A percentile compares a stretch with the other conserved stretches of the same genome.
These are phyloP conservation scores for Alternaria viburni DNA, from an alignment of 2,329 filamentous ascomycete genomes.

Conservation along the genomic window DNA sequence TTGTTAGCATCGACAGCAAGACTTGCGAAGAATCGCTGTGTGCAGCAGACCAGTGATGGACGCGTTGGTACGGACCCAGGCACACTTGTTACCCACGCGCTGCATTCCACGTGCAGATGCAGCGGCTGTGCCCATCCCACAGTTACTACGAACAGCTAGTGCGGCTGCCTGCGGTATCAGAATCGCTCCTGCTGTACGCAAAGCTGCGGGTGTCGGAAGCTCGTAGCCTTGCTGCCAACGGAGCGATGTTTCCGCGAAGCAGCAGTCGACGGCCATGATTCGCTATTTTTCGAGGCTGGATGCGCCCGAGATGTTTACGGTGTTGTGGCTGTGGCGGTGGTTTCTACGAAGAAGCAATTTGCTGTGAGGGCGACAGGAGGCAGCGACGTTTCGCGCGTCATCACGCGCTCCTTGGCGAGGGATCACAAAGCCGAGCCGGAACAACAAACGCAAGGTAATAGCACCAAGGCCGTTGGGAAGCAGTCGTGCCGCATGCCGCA, in stretches of 20 bases:
- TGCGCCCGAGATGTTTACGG: neutral
- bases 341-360: neutral
- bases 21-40: neutral
- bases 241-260: neutral
- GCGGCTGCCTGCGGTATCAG: neutral
- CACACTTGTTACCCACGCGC: neutral
- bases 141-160: neutral
- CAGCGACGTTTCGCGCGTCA: conserved; percentile 6
- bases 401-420: neutral
- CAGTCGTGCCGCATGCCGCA: neutral
- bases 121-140: neutral
- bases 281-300: neutral
- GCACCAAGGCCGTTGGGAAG: neutral
- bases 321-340: neutral
- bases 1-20: neutral
- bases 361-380: neutral
- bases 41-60: neutral
- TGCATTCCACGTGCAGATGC: neutral
- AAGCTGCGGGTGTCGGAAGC: neutral
- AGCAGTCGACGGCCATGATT: neutral
- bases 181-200: neutral
- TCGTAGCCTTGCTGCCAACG: neutral
- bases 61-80: neutral
- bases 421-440: neutral
- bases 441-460: neutral